Evolutionary conservation across 2,329 filamentous ascomycete genomes (phyloP), one percentile per base, ranked within the genome.

Genomic region (Diplodia sapinea): DNA sequence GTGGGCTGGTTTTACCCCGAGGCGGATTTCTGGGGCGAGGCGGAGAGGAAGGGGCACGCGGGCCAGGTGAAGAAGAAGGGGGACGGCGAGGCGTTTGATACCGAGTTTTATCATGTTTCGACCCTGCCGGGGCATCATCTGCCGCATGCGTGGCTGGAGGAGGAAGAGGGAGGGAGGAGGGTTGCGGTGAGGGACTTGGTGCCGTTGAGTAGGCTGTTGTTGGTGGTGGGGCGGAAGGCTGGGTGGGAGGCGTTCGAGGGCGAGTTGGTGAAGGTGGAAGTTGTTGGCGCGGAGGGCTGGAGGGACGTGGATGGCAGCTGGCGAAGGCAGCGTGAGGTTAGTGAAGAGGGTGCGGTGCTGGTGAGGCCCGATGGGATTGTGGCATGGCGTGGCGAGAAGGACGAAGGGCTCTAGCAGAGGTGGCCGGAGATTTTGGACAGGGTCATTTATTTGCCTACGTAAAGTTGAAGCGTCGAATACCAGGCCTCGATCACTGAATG

Each of bases 1-100:
- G 69, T 77, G 13, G 77, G 77, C 33, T 79, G 76, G 76, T 78
- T 79, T 54, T 79, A 78, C 65, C 74, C 72, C 15, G 4, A 38
- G 20, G 54, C 43, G 12, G 36, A 55, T 15, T 38, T 43, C 4
- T 54, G 70, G 8, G 64, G 66, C 2, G 73, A 75, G 64, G 73
- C 71, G 3, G 65, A 54, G 23, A 4, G 38, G 52, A 11, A 23
- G n/a, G 29, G 15, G 55, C 13, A 76, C 56, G 72, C 67, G 23
- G 74, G 74, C 7, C 73, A 75, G 66, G 20, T 73, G 36, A 65
- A 54, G 9, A 62, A 66, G 20, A 66, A 51, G 11, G 65, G 65
- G 20, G 67, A 71, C 54, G 71, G 72, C 11, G 51, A 2, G 11
- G 33, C 51, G 15, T 59, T 75, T 8, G 68, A 73, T 26, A 49